Percentiles rank a stretch among this genome's conserved stretches.
phyloP scores from a whole-genome alignment of 495 filamentous ascomycete genomes.

The Margaritispora aquatica region DNA sequence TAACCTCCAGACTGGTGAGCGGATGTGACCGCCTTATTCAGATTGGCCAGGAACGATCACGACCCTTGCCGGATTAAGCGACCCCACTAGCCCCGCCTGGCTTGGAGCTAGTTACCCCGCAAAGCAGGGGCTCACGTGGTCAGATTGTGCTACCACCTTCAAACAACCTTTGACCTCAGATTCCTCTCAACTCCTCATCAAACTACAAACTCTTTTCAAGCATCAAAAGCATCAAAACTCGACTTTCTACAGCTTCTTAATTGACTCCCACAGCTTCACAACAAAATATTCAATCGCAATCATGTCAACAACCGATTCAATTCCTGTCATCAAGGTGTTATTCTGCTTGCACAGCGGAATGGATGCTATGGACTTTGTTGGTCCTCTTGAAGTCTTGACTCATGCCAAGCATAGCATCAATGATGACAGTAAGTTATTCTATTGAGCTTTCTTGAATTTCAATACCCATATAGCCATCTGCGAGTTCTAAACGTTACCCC shows the following conservation, averaged over 20 bases:
- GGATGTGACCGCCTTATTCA: not conserved
- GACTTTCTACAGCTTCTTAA: not conserved
- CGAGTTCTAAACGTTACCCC: not conserved
- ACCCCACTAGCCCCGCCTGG: not conserved
- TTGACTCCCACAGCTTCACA: not conserved
- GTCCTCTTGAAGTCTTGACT: slow-evolving; percentile 58
- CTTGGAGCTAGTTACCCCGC: not conserved
- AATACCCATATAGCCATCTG: slow-evolving; percentile 11
- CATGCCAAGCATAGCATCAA: slow-evolving; percentile 53
- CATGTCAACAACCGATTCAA: slow-evolving; percentile 21
- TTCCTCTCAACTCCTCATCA: not conserved
- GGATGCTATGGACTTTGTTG: slow-evolving; percentile 58
- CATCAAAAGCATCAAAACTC: not conserved
- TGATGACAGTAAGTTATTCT: slow-evolving; percentile 47
- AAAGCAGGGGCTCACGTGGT: not conserved
- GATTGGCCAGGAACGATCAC: not conserved
- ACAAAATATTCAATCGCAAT: slow-evolving; percentile 21
- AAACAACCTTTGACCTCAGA: not conserved
- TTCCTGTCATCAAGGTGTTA: slow-evolving; percentile 43
- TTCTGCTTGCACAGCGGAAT: slow-evolving; percentile 40
- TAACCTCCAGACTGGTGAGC: not conserved
- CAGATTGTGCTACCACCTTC: not conserved
- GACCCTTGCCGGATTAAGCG: not conserved
- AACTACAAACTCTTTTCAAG: not conserved
- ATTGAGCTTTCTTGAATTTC: slow-evolving; percentile 1